Conservation (phyloP, 257 asterid species). For the Primulina eburnea region DNA sequence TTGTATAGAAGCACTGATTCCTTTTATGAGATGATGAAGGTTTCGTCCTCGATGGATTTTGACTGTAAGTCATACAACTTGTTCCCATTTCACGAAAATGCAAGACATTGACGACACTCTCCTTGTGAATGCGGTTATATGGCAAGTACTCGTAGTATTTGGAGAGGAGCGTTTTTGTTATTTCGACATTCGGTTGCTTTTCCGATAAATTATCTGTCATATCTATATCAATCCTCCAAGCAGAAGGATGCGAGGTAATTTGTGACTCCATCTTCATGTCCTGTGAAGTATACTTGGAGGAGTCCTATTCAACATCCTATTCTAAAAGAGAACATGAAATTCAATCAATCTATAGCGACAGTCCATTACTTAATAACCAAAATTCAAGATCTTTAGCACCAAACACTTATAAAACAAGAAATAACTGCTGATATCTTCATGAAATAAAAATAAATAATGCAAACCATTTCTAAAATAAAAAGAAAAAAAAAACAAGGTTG, state of each 20-base stretch:
- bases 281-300: conserved; percentile 35
- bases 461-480: too few relatives aligned
- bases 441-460: neutral
- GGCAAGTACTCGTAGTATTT: conserved; percentile 67
- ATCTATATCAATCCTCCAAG: conserved; percentile 29
- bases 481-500: too few relatives aligned
- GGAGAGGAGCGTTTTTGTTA: conserved; percentile 46
- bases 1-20: conserved; percentile 50
- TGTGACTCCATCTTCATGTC: conserved; percentile 26
- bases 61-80: conserved; percentile 17
- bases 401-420: too few relatives aligned
- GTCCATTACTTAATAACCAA: too few relatives aligned
- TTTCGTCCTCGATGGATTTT: conserved; percentile 20
- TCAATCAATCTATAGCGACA: neutral
- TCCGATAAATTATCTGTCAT: conserved; percentile 30
- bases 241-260: conserved; percentile 29
- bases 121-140: conserved; percentile 50
- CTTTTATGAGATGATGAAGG: conserved; percentile 33
- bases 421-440: neutral
- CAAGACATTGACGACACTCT: conserved; percentile 36
- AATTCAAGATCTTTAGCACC: neutral
- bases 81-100: conserved; percentile 51
- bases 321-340: neutral
- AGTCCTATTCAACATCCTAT: conserved; percentile 32
- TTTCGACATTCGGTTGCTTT: conserved; percentile 31